Conservation (phyloP, 1,139 yeast genomes). For the Suhomyces taliae region DNA sequence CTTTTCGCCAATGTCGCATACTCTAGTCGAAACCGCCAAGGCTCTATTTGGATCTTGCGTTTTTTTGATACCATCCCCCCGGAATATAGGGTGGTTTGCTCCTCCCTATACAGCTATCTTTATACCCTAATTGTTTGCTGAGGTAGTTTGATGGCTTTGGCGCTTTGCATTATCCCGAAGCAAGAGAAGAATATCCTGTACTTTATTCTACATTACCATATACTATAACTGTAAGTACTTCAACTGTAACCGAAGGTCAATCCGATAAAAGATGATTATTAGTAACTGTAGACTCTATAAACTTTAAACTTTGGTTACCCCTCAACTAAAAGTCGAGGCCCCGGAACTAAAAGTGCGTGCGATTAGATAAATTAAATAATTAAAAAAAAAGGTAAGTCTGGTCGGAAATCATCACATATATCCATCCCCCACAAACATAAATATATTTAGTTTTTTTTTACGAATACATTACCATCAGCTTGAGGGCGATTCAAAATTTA, state of each 20-base stretch:
- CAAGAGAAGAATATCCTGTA: not conserved
- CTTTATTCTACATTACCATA: no score
- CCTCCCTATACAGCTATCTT: not conserved
- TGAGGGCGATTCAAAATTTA: no score
- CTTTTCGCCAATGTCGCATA: slow-evolving; percentile 2
- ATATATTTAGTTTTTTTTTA: no score
- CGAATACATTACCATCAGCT: no score
- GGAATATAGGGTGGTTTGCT: not conserved
- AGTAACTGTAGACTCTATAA: not conserved
- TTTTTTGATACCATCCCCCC: not conserved
- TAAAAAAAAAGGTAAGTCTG: not conserved
- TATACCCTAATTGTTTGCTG: not conserved
- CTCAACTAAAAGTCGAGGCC: not conserved
- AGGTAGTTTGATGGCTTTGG: not conserved
- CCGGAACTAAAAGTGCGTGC: not conserved
- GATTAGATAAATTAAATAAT: no score
- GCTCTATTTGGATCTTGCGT: slow-evolving; percentile 4
- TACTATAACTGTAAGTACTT: no score
- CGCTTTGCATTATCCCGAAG: not conserved
- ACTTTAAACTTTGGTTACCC: not conserved
- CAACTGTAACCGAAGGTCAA: no score
- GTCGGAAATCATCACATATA: not conserved
- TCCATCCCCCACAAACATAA: not conserved
- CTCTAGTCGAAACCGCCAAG: slow-evolving; percentile 4
- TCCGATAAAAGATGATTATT: no score